Evolutionary conservation across 1,284 basidiomycete species (phyloP).

Genomic region (Bjerkandera adusta): DNA sequence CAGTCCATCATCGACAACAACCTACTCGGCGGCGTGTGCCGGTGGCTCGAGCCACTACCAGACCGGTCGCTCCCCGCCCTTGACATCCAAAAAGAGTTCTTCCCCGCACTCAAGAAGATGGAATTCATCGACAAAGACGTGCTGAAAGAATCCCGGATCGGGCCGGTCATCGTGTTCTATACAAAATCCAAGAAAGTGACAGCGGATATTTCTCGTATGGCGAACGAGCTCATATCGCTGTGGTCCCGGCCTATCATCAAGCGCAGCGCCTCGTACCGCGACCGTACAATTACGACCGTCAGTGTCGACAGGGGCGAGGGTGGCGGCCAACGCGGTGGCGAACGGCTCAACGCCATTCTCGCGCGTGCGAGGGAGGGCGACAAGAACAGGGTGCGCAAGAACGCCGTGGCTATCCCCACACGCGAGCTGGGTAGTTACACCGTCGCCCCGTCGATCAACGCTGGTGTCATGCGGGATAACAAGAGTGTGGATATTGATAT

Average conservation of each 20-base stretch:
- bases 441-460: constrained; percentile 61
- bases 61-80: constrained; percentile 92
- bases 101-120: constrained; percentile 84
- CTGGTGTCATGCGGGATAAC: constrained; percentile 45
- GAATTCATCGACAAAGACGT: constrained; percentile 89
- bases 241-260: constrained; percentile 98
- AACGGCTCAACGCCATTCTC: constrained; percentile 68
- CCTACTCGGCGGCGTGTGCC: constrained; percentile 84
- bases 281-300: constrained; percentile 63
- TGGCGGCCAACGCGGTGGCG: constrained; percentile 40
- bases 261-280: constrained; percentile 82
- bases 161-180: constrained; percentile 95
- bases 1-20: constrained; percentile 97
- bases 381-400: constrained; percentile 65
- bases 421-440: constrained; percentile 70
- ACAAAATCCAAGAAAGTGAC: constrained; percentile 91
- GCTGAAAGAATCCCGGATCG: constrained; percentile 90
- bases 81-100: constrained; percentile 94
- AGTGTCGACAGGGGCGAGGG: constrained; percentile 34
- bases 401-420: constrained; percentile 77
- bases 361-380: constrained; percentile 68
- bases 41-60: constrained; percentile 94
- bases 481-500: constrained; percentile 66
- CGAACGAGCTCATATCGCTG: constrained; percentile 80
- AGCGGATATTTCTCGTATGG: constrained; percentile 75